phyloP scores from a whole-genome alignment of 768 basidiomycete species.

The Lanmaoa rubissima region DNA sequence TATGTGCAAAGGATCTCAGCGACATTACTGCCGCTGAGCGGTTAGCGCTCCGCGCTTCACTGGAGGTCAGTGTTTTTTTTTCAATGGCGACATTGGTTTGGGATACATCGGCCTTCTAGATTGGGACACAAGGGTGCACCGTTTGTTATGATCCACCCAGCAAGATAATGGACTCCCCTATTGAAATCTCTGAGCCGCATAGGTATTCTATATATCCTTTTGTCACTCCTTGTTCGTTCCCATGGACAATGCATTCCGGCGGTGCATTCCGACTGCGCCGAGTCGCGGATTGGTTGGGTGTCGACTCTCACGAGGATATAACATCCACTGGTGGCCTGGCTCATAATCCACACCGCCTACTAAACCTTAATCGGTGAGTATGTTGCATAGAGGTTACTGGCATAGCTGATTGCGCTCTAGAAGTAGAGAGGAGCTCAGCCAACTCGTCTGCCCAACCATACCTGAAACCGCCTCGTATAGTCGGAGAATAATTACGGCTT shows the following conservation, averaged over 20 bases:
- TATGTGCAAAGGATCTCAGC: constrained; percentile 47
- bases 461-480: background rate
- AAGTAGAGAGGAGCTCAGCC: constrained; percentile 13
- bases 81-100: constrained; percentile 5
- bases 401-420: constrained; percentile 18
- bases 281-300: constrained; percentile 58
- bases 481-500: constrained; percentile 36
- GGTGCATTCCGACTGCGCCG: constrained; percentile 59
- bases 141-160: constrained; percentile 34
- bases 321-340: constrained; percentile 39
- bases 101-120: constrained; percentile 9
- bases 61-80: constrained; percentile 42
- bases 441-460: constrained; percentile 7
- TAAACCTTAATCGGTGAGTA: constrained; percentile 39
- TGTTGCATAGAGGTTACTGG: background rate
- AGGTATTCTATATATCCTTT: constrained; percentile 72
- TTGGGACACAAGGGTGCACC: constrained; percentile 13
- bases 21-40: constrained; percentile 47
- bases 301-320: constrained; percentile 34
- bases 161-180: constrained; percentile 23
- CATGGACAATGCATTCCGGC: constrained; percentile 45
- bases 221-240: constrained; percentile 45
- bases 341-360: constrained; percentile 33
- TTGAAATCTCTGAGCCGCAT: constrained; percentile 32
- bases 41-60: constrained; percentile 49